Percentiles rank a stretch among this genome's conserved stretches.
Conservation (phyloP, 2,329 filamentous ascomycete genomes). For the Pochonia chlamydosporia region DNA sequence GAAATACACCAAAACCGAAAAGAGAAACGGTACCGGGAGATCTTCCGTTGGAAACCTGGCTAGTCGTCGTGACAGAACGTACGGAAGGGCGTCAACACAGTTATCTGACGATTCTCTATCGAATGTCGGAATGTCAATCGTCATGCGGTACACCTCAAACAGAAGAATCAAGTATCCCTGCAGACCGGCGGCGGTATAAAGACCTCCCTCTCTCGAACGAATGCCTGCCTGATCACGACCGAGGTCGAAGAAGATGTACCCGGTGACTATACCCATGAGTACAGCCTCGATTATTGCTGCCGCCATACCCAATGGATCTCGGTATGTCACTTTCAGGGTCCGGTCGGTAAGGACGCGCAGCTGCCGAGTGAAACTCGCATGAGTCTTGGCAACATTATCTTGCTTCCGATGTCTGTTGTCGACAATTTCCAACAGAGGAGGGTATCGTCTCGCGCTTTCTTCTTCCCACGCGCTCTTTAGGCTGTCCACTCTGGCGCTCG, state of each 20-base stretch:
- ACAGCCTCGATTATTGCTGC: conserved; percentile 65
- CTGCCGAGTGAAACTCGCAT: conserved; percentile 57
- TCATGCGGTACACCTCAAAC: conserved; percentile 71
- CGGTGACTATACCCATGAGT: conserved; percentile 64
- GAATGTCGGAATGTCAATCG: conserved; percentile 68
- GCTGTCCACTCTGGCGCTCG: conserved; percentile 51
- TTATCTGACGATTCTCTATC: conserved; percentile 71
- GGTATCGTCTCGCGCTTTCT: conserved; percentile 25
- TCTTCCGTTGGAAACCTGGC: conserved; percentile 67
- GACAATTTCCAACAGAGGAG: conserved; percentile 11
- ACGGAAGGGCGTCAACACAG: conserved; percentile 63
- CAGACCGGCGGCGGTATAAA: conserved; percentile 66
- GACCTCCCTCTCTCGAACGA: conserved; percentile 63
- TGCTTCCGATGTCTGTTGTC: conserved; percentile 10
- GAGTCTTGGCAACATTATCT: conserved; percentile 25
- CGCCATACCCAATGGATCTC: conserved; percentile 72
- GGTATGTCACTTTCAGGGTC: conserved; percentile 64
- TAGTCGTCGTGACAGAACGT: conserved; percentile 62
- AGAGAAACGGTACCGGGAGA: conserved; percentile 65
- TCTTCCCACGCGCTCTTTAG: conserved; percentile 56
- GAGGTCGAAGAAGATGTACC: conserved; percentile 66
- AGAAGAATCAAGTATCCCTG: conserved; percentile 73
- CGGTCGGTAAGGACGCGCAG: conserved; percentile 60
- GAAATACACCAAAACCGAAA: conserved; percentile 68
- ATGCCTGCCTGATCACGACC: conserved; percentile 64